Base-by-base conservation (phyloP, 306 rosid species). In the Dalbergia cultrata region DNA sequence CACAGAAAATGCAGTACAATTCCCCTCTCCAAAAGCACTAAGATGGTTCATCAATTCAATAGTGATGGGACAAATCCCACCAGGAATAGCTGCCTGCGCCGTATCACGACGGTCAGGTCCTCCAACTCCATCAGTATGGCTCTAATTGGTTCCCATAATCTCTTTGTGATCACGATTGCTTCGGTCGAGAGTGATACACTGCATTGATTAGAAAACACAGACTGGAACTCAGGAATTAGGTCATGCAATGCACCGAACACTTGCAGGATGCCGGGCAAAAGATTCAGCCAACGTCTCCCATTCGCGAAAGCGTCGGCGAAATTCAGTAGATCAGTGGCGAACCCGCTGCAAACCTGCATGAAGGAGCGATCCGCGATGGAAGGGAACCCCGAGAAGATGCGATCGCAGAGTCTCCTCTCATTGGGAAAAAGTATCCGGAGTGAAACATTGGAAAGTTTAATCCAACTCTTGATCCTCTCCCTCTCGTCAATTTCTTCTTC, bases 341-440 rank as follows among this genome's bases (percentile, higher is more conserved):
- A 86, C 41, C 89, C 87, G 3, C 92, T 75, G 63, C 97, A 92
- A 17, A 92, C 92, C 83, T 92, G 92, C 92, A 86, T 86, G 86
- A 92, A 92, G 9, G 97, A 88, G 72, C 83, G 90, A n/a, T 90
- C 89, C 0, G 91, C 85, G 34, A 90, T 77, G 14, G 91, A 86
- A n/a, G 93, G 72, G 76, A 88, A 84, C 34, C 97, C 94, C 63
- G 72, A 72, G 85, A 91, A 91, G 74, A 92, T 74, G 11, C 91
- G 91, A 53, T 83, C 90, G 19, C 92, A 88, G 58, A 92, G 92
- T 26, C 92, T 82, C 1, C 92, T 86, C 80, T 92, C 97, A 37
- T 92, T 89, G 4, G 94, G 97, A 61, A 88, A 92, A 14, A 92
- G 83, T 58, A 92, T 83, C 53, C 89, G 84, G 34, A 92, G 82